phyloP scores from a whole-genome alignment of 2,329 filamentous ascomycete genomes.

The Ceratocystiopsis sp. region DNA sequence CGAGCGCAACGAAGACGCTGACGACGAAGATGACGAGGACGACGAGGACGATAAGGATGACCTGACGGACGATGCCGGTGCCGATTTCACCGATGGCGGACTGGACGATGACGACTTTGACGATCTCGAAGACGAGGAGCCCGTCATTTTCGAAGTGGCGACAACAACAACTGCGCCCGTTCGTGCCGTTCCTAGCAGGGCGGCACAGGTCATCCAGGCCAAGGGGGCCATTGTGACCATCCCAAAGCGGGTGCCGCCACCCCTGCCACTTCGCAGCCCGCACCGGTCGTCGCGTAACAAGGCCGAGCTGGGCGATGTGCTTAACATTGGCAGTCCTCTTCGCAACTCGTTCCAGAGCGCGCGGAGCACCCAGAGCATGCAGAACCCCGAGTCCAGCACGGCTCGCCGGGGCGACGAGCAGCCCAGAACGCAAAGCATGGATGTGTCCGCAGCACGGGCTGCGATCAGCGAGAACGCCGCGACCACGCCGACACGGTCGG shows the following conservation, averaged over 20 bases:
- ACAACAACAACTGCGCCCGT: conserved; percentile 38
- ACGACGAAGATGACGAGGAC: conserved; percentile 27
- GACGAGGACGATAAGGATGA: conserved; percentile 29
- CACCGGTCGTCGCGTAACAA: conserved; percentile 39
- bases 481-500: neutral
- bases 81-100: too few species aligned
- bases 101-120: conserved; percentile 22
- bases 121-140: conserved; percentile 36
- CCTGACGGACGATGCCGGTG: conserved; percentile 22
- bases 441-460: neutral
- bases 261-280: conserved; percentile 62
- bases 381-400: too few species aligned
- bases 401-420: too few species aligned
- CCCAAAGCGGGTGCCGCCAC: conserved; percentile 60
- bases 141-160: conserved; percentile 52
- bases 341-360: conserved; percentile 27
- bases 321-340: conserved; percentile 31
- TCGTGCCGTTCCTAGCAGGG: conserved; percentile 43
- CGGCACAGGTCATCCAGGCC: conserved; percentile 49
- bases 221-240: conserved; percentile 74
- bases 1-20: conserved; percentile 17
- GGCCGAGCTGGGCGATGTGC: conserved; percentile 44
- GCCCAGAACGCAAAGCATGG: too few species aligned
- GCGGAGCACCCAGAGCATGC: too few species aligned
- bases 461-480: neutral